Evolutionary conservation across 768 basidiomycete species (phyloP).

Genomic region (Psilocybe cyanescens): DNA sequence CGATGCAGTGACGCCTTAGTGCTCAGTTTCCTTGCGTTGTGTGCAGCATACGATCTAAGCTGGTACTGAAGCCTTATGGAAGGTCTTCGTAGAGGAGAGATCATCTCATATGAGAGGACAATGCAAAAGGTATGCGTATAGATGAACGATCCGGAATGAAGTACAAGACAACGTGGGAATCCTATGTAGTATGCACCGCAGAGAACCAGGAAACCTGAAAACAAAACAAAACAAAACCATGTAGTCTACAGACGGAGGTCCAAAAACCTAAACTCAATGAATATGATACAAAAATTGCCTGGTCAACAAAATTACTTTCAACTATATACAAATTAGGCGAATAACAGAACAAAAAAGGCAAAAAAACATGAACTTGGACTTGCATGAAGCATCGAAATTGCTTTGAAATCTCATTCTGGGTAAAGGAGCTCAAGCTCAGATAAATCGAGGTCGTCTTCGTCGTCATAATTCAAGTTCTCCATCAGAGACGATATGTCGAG

Average conservation of each 20-base stretch:
- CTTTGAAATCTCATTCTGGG: neutral
- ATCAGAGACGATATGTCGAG: neutral
- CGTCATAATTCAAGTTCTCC: neutral
- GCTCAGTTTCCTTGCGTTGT: neutral
- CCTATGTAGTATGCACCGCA: too few relatives aligned
- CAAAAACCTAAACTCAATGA: neutral
- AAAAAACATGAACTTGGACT: neutral
- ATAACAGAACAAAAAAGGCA: neutral
- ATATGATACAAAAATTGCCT: neutral
- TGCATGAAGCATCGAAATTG: neutral
- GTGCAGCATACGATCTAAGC: neutral
- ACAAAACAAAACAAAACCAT: too few relatives aligned
- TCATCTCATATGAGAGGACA: neutral
- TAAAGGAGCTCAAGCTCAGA: neutral
- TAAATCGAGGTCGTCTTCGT: neutral
- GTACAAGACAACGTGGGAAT: neutral
- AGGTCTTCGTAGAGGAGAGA: neutral
- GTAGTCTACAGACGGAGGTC: too few relatives aligned
- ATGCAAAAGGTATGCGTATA: neutral
- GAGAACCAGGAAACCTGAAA: too few relatives aligned
- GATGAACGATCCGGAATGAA: neutral
- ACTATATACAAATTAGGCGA: neutral
- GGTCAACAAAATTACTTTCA: neutral
- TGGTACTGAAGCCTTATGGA: too few relatives aligned
- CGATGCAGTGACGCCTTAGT: slow-evolving; percentile 28